Percentiles rank a stretch among this genome's conserved stretches.
These are phyloP conservation scores for Ascochyta clinopodiicola DNA, from an alignment of 2,329 filamentous ascomycete species.

Conservation along the genomic window DNA sequence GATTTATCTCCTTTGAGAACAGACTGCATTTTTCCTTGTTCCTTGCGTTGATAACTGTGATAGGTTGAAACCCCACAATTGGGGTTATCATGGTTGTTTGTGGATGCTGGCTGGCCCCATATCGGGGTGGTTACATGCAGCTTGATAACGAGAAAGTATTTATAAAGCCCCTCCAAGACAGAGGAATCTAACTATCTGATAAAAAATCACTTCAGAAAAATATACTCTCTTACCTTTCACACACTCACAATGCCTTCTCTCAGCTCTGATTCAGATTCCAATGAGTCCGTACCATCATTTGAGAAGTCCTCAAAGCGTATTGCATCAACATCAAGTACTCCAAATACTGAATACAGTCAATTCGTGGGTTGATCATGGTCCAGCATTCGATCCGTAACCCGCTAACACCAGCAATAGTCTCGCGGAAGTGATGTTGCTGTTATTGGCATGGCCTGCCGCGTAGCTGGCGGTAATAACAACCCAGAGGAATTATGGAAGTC, in stretches of 20 bases:
- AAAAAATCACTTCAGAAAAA: too few relatives aligned
- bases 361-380: slow-evolving; percentile 1
- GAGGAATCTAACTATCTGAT: too few relatives aligned
- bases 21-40: too few relatives aligned
- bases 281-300: neutral
- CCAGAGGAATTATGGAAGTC: slow-evolving; percentile 22
- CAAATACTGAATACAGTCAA: slow-evolving; percentile 11
- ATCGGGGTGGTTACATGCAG: too few relatives aligned
- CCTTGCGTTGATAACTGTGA: neutral
- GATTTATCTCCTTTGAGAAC: too few relatives aligned
- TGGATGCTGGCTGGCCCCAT: too few relatives aligned
- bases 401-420: neutral
- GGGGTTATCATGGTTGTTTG: too few relatives aligned
- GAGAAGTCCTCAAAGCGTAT: neutral
- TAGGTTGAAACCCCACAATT: neutral
- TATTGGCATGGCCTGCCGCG: slow-evolving; percentile 21
- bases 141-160: too few relatives aligned
- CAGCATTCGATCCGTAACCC: neutral
- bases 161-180: too few relatives aligned
- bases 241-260: neutral
- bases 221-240: neutral
- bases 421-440: slow-evolving; percentile 9
- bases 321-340: slow-evolving; percentile 6
- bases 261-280: slow-evolving; percentile 1
- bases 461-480: slow-evolving; percentile 15